Evolutionary conservation across 129 eudicot genomes (phyloP), one percentile per base, ranked within the genome.

Genomic region (Solidago caesia): DNA sequence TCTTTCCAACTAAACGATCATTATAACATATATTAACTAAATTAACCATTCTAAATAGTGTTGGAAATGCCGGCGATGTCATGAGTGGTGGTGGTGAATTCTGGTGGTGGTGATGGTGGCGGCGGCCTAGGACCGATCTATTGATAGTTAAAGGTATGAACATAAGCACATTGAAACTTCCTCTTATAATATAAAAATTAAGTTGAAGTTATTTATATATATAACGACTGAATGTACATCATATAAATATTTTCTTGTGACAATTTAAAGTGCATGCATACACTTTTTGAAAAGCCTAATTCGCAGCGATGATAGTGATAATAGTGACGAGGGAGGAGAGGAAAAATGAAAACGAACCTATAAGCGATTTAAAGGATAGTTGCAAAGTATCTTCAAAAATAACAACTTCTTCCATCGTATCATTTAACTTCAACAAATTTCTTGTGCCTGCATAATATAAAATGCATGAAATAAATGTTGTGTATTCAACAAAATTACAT

Each of bases 271-370:
- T 10, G 16, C 8, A 15, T 52, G n/a, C n/a, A 6, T 12, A 9
- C 21, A 21, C 21, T 52, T 52, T 52, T 13, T 52, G 3, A 33
- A 33, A 33, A 33, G 39, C 39, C 39, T 33, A 33, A 33, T 48
- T 9, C 9, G 9, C 2, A 10, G 1, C 10, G 48, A 6, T 39
- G 5, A 48, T 62, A 60, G 1, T 25, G 48, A 6, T 39, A 4
- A 48, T 62, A 60, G 15, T n/a, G 70, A 44, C 15, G 57, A 15
- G 48, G 47, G 41, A 14, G 4, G 27, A 2, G 67, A 8, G 47
- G 41, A 10, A 27, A 33, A 64, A 72, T 16, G 43, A 44, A 15
- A n/a, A 79, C 78, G 5, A 72, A 79, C 83, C 74, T 72, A 79
- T 43, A 66, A 79, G 74, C 4, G 79, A 79, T 72, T 56, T 33